phyloP scores from a whole-genome alignment of 2,329 filamentous ascomycete genomes.

The Cercospora zeae-maydis region DNA sequence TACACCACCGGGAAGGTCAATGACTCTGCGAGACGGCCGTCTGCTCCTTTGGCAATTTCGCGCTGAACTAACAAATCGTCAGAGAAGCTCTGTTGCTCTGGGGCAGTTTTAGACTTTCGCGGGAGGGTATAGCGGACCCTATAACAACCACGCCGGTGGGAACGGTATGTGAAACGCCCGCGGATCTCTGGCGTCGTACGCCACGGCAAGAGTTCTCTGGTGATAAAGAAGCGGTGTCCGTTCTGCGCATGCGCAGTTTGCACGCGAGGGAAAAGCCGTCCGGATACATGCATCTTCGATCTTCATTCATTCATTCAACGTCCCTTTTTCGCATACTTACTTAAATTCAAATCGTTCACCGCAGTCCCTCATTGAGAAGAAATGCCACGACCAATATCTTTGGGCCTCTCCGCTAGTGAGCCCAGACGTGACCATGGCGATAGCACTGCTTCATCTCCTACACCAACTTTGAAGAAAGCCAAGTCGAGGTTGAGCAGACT shows the following conservation, averaged over 20 bases:
- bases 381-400: conserved; percentile 6
- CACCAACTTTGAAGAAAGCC: conserved; percentile 4
- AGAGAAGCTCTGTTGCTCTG: neutral
- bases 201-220: neutral
- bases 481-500: conserved; percentile 5
- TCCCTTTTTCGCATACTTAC: neutral
- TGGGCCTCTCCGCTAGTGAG: neutral
- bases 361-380: neutral
- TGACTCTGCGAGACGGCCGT: neutral
- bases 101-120: neutral
- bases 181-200: neutral
- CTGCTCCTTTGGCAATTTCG: neutral
- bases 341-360: neutral
- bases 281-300: neutral
- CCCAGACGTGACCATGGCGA: neutral
- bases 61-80: neutral
- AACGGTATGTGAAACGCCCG: conserved; percentile 4
- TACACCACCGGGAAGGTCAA: neutral
- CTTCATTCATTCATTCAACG: neutral
- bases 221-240: conserved; percentile 9
- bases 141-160: conserved; percentile 2
- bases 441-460: neutral
- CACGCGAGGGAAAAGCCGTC: neutral
- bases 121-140: conserved; percentile 8
- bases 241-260: neutral